Conservation (phyloP, 1,139 yeast species). For the Lodderomyces theae region DNA sequence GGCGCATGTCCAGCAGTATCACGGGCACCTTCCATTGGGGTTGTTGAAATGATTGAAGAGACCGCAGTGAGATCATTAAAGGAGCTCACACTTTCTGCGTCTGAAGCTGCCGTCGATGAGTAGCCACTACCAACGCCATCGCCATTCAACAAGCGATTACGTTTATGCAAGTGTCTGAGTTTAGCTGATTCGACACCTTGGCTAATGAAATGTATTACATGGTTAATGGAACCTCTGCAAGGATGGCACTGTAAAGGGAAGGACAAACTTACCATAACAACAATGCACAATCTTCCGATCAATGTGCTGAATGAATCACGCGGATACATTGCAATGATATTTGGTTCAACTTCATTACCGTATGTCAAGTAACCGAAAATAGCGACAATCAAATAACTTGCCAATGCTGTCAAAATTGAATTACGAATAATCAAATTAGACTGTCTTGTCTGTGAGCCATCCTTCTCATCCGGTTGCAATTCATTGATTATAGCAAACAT, state of each 20-base stretch:
- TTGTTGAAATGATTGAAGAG: slow-evolving; percentile 44
- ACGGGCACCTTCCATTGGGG: slow-evolving; percentile 51
- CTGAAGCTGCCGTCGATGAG: slow-evolving; percentile 19
- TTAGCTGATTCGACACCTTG: slow-evolving; percentile 22
- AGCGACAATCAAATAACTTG: slow-evolving; percentile 70
- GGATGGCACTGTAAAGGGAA: slow-evolving; percentile 80
- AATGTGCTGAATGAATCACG: slow-evolving; percentile 55
- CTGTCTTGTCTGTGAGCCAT: slow-evolving; percentile 51
- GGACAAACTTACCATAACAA: slow-evolving; percentile 63
- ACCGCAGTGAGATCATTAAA: slow-evolving; percentile 9
- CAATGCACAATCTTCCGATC: slow-evolving; percentile 69
- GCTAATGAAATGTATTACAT: slow-evolving; percentile 52
- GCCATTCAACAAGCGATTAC: slow-evolving; percentile 2
- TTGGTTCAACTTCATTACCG: slow-evolving; percentile 72
- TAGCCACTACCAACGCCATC: slow-evolving; percentile 14
- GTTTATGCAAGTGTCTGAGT: slow-evolving; percentile 5
- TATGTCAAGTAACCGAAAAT: slow-evolving; percentile 82
- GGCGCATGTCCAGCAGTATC: slow-evolving; percentile 52
- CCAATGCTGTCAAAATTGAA: slow-evolving; percentile 59
- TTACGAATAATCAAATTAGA: slow-evolving; percentile 54
- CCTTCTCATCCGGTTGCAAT: slow-evolving; percentile 25
- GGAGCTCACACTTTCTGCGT: slow-evolving; percentile 20
- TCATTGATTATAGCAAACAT: slow-evolving; percentile 91
- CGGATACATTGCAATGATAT: slow-evolving; percentile 70
- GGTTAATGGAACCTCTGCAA: slow-evolving; percentile 69